Evolutionary conservation across 2,329 filamentous ascomycete species (phyloP).

Genomic region (Phoma sp.): DNA sequence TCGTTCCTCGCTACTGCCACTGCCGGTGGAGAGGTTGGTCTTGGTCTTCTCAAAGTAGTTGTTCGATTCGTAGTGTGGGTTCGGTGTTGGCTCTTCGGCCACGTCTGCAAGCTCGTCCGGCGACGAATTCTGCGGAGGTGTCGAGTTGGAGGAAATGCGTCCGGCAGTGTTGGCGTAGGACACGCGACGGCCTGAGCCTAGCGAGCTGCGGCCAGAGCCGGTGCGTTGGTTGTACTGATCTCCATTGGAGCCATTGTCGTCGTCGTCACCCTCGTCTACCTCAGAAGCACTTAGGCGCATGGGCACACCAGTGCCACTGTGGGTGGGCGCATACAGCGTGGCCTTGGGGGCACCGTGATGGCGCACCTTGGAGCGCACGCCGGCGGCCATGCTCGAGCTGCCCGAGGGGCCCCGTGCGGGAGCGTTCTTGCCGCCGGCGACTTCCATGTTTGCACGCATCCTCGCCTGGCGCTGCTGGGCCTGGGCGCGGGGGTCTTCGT

Average conservation of each 20-base stretch:
- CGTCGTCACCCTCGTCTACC: conserved; percentile 86
- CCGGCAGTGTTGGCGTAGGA: conserved; percentile 51
- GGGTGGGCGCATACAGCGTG: conserved; percentile 78
- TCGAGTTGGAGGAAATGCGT: conserved; percentile 60
- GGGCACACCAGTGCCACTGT: conserved; percentile 81
- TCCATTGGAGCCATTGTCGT: conserved; percentile 63
- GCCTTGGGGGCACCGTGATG: conserved; percentile 84
- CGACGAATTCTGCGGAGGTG: conserved; percentile 58
- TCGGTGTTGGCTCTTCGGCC: conserved; percentile 56
- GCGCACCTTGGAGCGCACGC: conserved; percentile 83
- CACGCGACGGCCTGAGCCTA: conserved; percentile 53
- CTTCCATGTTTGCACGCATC: conserved; percentile 82
- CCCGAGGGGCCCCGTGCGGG: conserved; percentile 49
- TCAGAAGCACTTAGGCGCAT: conserved; percentile 94
- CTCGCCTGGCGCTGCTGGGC: conserved; percentile 88
- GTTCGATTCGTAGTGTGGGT: conserved; percentile 45
- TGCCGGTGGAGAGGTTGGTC: conserved; percentile 53
- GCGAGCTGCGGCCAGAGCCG: conserved; percentile 75
- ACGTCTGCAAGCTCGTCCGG: conserved; percentile 50
- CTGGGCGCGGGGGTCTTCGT: conserved; percentile 83
- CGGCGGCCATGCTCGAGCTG: conserved; percentile 49
- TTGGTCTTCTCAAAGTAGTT: conserved; percentile 55
- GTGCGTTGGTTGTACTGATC: conserved; percentile 69
- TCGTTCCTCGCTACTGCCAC: conserved; percentile 53
- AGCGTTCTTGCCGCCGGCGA: conserved; percentile 68